Base-by-base conservation (phyloP, 768 basidiomycete genomes). In the Mycena vitilis region DNA sequence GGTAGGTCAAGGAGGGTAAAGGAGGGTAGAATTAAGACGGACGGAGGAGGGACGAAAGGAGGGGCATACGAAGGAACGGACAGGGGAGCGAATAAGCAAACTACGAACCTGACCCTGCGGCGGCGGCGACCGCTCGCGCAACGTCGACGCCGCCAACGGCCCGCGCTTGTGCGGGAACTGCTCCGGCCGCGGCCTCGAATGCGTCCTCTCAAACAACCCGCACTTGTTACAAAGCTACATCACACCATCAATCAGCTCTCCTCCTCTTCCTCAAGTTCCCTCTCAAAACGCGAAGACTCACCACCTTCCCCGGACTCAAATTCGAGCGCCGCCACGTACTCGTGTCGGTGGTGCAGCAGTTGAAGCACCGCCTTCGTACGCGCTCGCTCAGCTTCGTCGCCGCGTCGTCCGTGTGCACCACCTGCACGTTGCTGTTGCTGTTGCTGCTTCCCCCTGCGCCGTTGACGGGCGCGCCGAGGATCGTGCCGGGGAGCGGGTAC, bases 341-440 rank as follows among this genome's bases (percentile, higher is more conserved):
- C 38, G 93, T 94, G 70, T 94, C 93, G 16, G 93, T 93, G 30
- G 92, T 94, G 76, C 90, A 90, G 78, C 93, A 94, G 76, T 94
- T 94, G 85, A 91, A 94, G 78, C 93, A 94, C 54, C 92, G 82
- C 44, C 93, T 80, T 34, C 93, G 85, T 56, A 94, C 90, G 47
- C 91, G 85, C 75, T 93, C 91, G 75, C 88, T 90, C 63, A 94
- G 83, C 79, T 94, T 94, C 0, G 92, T 93, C 1, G 91, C 86
- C 0, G 93, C 93, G 71, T 94, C 93, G 77, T 93, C 91, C 0
- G 93, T 94, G 78, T 90, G 82, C 15, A 83, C 77, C 60, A 83
- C 78, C 57, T 62, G 67, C 7, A 71, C 56, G 30, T 30, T 30
- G 30, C 30, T 30, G 30, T 30, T 30, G 30, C 30, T 30, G 30